Evolutionary conservation across 2,329 filamentous ascomycete genomes (phyloP).

Genomic region (Fusarium concolor): DNA sequence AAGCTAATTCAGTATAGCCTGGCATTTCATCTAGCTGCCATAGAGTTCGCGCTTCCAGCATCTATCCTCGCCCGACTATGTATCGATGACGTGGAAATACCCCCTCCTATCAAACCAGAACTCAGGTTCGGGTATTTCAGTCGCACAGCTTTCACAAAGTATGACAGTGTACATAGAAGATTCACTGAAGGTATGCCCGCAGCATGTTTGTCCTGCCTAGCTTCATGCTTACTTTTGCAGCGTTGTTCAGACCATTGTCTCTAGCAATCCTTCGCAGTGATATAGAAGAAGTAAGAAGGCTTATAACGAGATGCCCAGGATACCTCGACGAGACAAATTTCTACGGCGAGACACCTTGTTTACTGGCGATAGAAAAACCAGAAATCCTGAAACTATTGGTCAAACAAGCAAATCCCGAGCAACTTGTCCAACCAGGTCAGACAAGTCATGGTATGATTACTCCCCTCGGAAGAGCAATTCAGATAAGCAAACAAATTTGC

Average conservation of each 20-base stretch:
- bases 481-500: neutral
- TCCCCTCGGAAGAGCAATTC: neutral
- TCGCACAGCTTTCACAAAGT: neutral
- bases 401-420: neutral
- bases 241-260: neutral
- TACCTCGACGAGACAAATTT: neutral
- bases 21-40: neutral
- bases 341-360: neutral
- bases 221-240: neutral
- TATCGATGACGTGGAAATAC: neutral
- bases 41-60: fast-evolving
- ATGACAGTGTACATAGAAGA: fast-evolving
- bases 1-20: neutral
- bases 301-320: neutral
- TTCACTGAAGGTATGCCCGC: neutral
- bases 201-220: neutral
- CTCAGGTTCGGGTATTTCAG: too few relatives aligned
- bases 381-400: neutral
- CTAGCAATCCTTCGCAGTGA: neutral
- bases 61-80: neutral
- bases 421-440: neutral
- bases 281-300: fast-evolving
- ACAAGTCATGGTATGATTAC: fast-evolving
- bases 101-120: too few relatives aligned
- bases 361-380: neutral